A percentile compares a stretch with the other conserved stretches of the same genome.
Conservation (phyloP, 768 basidiomycete species). For the Leccinum arenicola region DNA sequence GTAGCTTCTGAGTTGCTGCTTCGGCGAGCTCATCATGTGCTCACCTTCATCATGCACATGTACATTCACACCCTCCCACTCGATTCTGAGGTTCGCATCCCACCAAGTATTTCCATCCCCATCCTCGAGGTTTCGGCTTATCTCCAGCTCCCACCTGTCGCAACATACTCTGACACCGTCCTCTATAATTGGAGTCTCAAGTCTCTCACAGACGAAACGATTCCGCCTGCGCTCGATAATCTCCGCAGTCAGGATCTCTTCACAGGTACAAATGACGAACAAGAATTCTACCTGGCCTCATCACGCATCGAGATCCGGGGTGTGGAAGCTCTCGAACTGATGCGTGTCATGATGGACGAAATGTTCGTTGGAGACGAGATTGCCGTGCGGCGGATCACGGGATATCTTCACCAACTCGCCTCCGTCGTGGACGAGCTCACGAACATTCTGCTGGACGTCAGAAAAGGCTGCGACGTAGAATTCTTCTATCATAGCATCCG, state of each 20-base stretch:
- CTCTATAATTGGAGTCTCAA: slow-evolving; percentile 76
- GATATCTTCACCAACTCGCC: slow-evolving; percentile 63
- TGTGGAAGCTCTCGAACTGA: slow-evolving; percentile 79
- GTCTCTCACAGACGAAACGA: slow-evolving; percentile 24
- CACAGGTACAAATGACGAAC: slow-evolving; percentile 76
- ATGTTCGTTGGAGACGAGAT: slow-evolving; percentile 73
- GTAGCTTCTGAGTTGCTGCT: slow-evolving; percentile 52
- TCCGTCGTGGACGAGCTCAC: slow-evolving; percentile 63
- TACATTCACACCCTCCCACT: slow-evolving; percentile 68
- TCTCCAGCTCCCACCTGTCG: slow-evolving; percentile 80
- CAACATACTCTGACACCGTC: slow-evolving; percentile 90
- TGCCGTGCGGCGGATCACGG: slow-evolving; percentile 58
- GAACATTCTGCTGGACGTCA: slow-evolving; percentile 57
- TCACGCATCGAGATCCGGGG: slow-evolving; percentile 85
- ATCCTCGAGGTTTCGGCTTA: slow-evolving; percentile 65
- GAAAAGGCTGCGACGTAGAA: slow-evolving; percentile 68
- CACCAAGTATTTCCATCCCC: slow-evolving; percentile 68
- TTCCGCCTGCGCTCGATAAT: slow-evolving; percentile 48
- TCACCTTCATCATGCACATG: slow-evolving; percentile 72
- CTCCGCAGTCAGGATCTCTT: slow-evolving; percentile 67
- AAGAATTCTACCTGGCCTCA: slow-evolving; percentile 84
- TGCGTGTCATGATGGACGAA: slow-evolving; percentile 86
- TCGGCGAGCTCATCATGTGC: slow-evolving; percentile 70
- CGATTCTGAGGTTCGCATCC: slow-evolving; percentile 56
- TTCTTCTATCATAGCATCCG: slow-evolving; percentile 70